These are phyloP conservation scores for Backusella macrospora DNA, from an alignment of 192 early-diverging fungal genomes.

Conservation along the genomic window DNA sequence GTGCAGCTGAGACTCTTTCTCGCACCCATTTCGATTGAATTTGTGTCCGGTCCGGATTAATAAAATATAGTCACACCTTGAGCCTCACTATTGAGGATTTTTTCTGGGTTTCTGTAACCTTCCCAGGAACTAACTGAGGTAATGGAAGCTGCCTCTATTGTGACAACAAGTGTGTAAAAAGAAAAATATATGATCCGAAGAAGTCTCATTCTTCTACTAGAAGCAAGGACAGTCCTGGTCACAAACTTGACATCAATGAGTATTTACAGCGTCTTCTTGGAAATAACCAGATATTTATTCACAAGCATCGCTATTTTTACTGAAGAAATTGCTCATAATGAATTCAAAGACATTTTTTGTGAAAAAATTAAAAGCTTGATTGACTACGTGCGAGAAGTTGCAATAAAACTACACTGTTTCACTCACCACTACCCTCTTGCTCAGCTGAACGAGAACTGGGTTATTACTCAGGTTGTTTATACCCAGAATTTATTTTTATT, in stretches of 20 bases:
- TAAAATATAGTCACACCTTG: background rate
- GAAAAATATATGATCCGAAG: background rate
- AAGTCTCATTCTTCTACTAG: background rate
- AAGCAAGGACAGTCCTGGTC: background rate
- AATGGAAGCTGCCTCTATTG: no score
- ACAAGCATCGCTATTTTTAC: background rate
- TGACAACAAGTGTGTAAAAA: background rate
- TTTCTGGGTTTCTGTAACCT: no score
- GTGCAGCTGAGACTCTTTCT: background rate
- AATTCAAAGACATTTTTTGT: background rate
- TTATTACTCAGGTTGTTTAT: background rate
- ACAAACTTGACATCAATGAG: background rate
- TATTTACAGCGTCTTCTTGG: background rate
- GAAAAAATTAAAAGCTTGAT: background rate
- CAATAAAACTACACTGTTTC: background rate
- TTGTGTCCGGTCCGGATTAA: background rate
- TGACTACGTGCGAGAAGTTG: background rate
- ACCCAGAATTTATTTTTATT: background rate
- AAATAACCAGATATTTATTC: background rate
- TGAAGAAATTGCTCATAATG: background rate
- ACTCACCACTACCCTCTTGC: background rate
- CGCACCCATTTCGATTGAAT: background rate
- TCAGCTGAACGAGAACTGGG: background rate
- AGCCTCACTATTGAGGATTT: no score
- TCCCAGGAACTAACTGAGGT: no score